Conservation (phyloP, 176 grass and related monocot species). For the Urochloa ruziziensis region DNA sequence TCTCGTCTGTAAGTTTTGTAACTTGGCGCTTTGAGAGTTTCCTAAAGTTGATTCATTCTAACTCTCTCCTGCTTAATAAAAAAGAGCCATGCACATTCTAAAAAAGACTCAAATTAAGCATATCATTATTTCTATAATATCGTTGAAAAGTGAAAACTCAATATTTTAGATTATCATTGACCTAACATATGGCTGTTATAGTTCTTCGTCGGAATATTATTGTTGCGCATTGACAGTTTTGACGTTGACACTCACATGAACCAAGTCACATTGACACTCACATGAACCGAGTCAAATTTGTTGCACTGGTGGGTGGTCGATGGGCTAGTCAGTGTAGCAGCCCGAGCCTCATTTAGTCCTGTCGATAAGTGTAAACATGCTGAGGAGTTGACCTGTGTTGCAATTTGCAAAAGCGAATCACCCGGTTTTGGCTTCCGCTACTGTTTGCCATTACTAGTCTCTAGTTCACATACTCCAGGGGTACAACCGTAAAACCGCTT, state of each 20-base stretch:
- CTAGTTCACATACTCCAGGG: neutral
- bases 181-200: neutral
- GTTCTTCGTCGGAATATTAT: neutral
- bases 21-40: no score
- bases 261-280: neutral
- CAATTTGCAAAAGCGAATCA: neutral
- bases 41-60: no score
- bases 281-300: conserved; percentile 18
- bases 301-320: neutral
- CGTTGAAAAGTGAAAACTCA: neutral
- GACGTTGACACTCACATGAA: neutral
- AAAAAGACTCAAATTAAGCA: neutral
- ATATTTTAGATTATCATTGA: neutral
- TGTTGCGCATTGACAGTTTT: neutral
- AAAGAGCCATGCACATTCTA: no score
- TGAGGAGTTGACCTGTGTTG: neutral
- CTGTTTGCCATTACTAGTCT: neutral
- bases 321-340: neutral
- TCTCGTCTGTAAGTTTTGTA: no score
- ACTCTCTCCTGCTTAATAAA: no score
- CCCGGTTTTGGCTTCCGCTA: neutral
- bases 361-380: conserved; percentile 24
- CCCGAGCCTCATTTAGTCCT: neutral
- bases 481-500: neutral
- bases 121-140: neutral